Base-by-base conservation (phyloP, 2,329 filamentous ascomycete species). In the Esteya vermicola region DNA sequence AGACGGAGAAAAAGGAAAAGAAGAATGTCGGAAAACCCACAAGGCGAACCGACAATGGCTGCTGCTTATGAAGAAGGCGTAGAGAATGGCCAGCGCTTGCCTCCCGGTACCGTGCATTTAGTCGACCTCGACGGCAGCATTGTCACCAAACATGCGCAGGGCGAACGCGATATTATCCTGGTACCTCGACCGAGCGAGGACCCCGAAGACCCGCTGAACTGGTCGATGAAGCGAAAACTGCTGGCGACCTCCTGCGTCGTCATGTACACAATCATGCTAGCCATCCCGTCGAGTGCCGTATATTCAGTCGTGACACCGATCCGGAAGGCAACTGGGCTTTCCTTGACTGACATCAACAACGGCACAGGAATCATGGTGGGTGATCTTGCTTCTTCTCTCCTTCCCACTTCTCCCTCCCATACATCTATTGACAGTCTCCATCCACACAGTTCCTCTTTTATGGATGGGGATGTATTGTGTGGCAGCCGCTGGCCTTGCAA, bases 51-150 rank as follows among this genome's bases (percentile, higher is more conserved):
- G n/a, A n/a, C n/a, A n/a, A 36, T 36, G 34, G 23, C 33, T 16
- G 13, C 32, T 13, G 22, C 10, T 10, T 39, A 39, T 18, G 23
- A 34, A 39, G 38, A 39, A 22, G 38, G 31, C 31, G 25, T 39
- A 16, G 43, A 35, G 31, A 31, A 32, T 16, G 38, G 38, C 31
- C 31, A 39, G 31, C 38, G 38, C 10, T 23, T 39, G 16, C 39
- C 39, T 22, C 61, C 62, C 1, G 63, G 63, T 18, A 67, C 63
- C 1, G 55, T 65, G 22, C 57, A 57, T 2, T 52, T 66, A n/a
- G 54, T 65, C 13, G 63, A 66, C 42, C 43, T 59, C 7, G 50
- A 59, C 20, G 48, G 43, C 33, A 45, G 38, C 16, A 47, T 50
- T 28, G 48, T 47, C 20, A 48, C 47, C 14, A 40, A 47, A 7